Conservation (phyloP, 129 eudicot species). For the Tagetes patula region DNA sequence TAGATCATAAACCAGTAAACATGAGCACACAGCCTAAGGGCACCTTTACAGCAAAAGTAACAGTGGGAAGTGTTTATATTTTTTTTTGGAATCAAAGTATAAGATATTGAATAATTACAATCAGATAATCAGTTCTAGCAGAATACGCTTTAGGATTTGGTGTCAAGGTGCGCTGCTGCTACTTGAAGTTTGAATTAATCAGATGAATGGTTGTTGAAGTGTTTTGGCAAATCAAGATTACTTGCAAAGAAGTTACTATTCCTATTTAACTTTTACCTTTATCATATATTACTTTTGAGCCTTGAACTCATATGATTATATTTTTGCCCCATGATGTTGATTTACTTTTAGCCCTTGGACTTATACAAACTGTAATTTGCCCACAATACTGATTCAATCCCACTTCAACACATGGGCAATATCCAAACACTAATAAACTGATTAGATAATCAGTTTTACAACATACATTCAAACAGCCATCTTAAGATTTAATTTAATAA, state of each 20-base stretch:
- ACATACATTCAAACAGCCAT: not conserved
- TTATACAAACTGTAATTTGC: not conserved
- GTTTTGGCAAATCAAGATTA: not conserved
- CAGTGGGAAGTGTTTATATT: not conserved
- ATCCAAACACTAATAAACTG: not conserved
- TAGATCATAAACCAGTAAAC: constrained; percentile 18
- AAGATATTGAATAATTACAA: constrained; percentile 9
- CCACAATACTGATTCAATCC: not conserved
- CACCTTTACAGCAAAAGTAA: constrained; percentile 4
- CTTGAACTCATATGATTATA: not conserved
- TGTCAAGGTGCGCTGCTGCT: not conserved
- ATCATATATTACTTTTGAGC: not conserved
- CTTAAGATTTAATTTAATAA: constrained; percentile 13
- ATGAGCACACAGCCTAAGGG: constrained; percentile 19
- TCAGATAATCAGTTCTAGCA: not conserved
- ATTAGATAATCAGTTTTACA: not conserved
- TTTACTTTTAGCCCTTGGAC: not conserved
- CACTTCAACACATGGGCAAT: not conserved
- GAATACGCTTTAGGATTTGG: not conserved
- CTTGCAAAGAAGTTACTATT: too few species aligned
- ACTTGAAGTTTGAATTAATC: constrained; percentile 1
- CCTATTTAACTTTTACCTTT: not conserved
- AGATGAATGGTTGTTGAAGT: not conserved
- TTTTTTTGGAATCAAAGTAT: not conserved
- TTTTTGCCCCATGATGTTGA: not conserved